Base-by-base conservation (phyloP, 2,329 filamentous ascomycete genomes). In the Fusarium ramigenum region DNA sequence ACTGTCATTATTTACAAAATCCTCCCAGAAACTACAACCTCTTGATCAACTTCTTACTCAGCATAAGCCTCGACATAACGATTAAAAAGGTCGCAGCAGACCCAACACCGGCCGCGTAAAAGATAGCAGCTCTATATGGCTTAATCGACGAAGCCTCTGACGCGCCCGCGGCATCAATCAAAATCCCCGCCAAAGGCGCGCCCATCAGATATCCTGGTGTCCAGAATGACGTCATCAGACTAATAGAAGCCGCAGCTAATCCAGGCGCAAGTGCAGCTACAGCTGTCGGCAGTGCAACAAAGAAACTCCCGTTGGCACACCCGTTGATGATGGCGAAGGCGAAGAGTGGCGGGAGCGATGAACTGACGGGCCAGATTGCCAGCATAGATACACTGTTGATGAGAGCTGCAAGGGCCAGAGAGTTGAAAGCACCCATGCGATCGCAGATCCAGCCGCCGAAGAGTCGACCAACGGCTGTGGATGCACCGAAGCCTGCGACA, bases 281-380 rank as follows among this genome's bases (percentile, higher is more conserved):
- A 30, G 66, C 66, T 1, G 67, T 70, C 0, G 67, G 65, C 6
- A 70, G n/a, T 9, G 67, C 52, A 18, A 70, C 65, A 1, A 59
- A 64, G 21, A 70, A 69, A 1, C 53, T 50, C 2, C 65, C 67
- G n/a, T 70, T 70, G 0, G 67, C 52, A 1, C 52, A 59, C 1
- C 67, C 65, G 1, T 70, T 70, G 3, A 70, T 42, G 0, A 70
- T 65, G 0, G 46, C 59, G 1, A 70, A 70, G 1, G 39, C n/a
- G 1, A 70, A 64, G 1, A 70, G 40, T 1, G 44, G 39, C 0
- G 46, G 49, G 0, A 70, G 15, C 0, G 52, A 58, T 1, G 66
- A 69, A 9, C 49, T 58, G 4, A 69, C 44, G 0, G 65, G 65
- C 65, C 66, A 69, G 5, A 69, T 64, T 0, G 65, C 66, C 2